These are phyloP conservation scores for Sordariomycetes sp. DNA, from an alignment of 2,329 filamentous ascomycete species.

Conservation along the genomic window DNA sequence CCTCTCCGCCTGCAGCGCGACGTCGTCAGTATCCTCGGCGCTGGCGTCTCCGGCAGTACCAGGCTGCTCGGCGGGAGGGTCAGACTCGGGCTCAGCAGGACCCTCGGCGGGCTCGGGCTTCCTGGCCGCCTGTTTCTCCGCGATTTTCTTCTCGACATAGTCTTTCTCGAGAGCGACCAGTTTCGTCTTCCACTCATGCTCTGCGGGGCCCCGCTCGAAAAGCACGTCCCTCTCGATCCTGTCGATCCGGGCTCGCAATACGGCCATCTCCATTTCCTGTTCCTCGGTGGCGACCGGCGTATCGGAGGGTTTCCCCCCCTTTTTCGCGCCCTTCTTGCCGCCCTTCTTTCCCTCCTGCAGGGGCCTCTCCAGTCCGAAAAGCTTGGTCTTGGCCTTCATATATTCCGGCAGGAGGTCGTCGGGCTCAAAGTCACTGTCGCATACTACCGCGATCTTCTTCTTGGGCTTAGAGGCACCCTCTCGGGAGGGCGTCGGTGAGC, in stretches of 20 bases:
- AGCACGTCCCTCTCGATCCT: conserved; percentile 67
- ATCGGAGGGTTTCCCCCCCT: conserved; percentile 9
- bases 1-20: conserved; percentile 41
- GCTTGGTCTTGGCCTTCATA: conserved; percentile 56
- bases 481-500: background rate
- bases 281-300: conserved; percentile 11
- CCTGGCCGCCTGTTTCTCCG: conserved; percentile 19
- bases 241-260: conserved; percentile 59
- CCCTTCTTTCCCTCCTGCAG: conserved; percentile 20
- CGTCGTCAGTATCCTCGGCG: conserved; percentile 26
- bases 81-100: background rate
- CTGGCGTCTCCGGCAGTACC: conserved; percentile 7
- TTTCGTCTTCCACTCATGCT: conserved; percentile 50
- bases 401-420: conserved; percentile 66
- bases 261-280: conserved; percentile 39
- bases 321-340: conserved; percentile 17
- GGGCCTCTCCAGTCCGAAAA: conserved; percentile 48
- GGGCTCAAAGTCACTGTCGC: conserved; percentile 59
- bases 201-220: conserved; percentile 55
- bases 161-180: conserved; percentile 49
- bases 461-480: conserved; percentile 9
- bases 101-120: background rate
- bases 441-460: conserved; percentile 14
- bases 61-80: background rate
- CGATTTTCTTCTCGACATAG: conserved; percentile 29